A percentile compares a stretch with the other conserved stretches of the same genome.
Evolutionary conservation across 2,329 filamentous ascomycete genomes (phyloP).

Genomic region (Cercospora canescens): DNA sequence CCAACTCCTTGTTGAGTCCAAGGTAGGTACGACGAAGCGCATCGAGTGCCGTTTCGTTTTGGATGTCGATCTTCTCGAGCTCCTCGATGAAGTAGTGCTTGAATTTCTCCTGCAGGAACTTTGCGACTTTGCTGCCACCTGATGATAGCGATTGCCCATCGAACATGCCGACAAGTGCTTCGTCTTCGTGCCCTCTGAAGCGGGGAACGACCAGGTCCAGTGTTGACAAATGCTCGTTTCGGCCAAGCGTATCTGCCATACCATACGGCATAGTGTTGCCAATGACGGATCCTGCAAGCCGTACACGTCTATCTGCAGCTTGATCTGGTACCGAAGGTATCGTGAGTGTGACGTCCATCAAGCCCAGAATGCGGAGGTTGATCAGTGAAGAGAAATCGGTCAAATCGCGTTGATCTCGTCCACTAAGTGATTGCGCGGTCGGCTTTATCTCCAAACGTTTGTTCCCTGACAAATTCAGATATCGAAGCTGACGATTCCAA

Average conservation of each 20-base stretch:
- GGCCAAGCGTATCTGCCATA: slow-evolving; percentile 94
- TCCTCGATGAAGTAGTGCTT: slow-evolving; percentile 80
- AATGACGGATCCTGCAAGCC: slow-evolving; percentile 93
- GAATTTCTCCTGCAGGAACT: slow-evolving; percentile 96
- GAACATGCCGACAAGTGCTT: slow-evolving; percentile 91
- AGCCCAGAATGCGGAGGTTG: slow-evolving; percentile 81
- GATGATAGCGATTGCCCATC: slow-evolving; percentile 88
- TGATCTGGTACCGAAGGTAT: slow-evolving; percentile 92
- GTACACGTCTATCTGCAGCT: slow-evolving; percentile 89
- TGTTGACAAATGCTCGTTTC: slow-evolving; percentile 91
- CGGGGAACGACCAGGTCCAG: slow-evolving; percentile 93
- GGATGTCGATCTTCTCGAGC: slow-evolving; percentile 65
- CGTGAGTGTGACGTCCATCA: slow-evolving; percentile 98
- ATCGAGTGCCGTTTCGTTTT: slow-evolving; percentile 72
- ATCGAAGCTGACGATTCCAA: slow-evolving; percentile 91
- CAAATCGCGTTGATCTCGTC: slow-evolving; percentile 65
- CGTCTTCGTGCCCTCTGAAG: slow-evolving; percentile 85
- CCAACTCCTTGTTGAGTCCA: slow-evolving; percentile 88
- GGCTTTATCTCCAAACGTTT: slow-evolving; percentile 89
- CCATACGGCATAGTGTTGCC: slow-evolving; percentile 84
- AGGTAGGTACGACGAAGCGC: slow-evolving; percentile 85
- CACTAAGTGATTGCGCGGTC: slow-evolving; percentile 54
- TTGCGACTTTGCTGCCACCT: slow-evolving; percentile 92
- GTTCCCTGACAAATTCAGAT: slow-evolving; percentile 94
- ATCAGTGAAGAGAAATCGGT: slow-evolving; percentile 86